Conservation (phyloP, 176 grass and related monocot species). For the Typha latifolia region DNA sequence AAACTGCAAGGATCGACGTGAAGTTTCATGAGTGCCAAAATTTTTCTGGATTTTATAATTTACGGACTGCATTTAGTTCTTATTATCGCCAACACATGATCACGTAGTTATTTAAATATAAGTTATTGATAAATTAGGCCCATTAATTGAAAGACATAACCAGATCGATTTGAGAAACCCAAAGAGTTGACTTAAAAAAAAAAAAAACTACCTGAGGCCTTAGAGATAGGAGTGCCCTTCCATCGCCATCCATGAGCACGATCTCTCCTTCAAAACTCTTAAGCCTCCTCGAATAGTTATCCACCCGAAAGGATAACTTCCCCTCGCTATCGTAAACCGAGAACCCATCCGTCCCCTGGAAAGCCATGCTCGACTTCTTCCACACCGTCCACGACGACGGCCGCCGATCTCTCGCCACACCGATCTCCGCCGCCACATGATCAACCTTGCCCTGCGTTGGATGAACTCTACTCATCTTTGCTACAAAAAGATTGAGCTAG, state of each 20-base stretch:
- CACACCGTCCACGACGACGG: conserved; percentile 73
- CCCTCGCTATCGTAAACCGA: conserved; percentile 65
- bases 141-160: too few species aligned
- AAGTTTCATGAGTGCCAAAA: too few species aligned
- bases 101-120: too few species aligned
- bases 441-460: conserved; percentile 22
- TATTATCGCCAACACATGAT: too few species aligned
- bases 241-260: conserved; percentile 67
- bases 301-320: conserved; percentile 59
- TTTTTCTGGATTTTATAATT: background rate
- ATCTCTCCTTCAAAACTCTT: conserved; percentile 64
- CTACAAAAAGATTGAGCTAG: background rate
- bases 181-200: too few species aligned
- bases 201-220: conserved; percentile 84
- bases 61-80: background rate
- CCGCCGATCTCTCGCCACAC: background rate
- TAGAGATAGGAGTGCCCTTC: conserved; percentile 41
- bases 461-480: conserved; percentile 46
- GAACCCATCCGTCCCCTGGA: conserved; percentile 93
- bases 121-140: background rate
- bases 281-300: conserved; percentile 61
- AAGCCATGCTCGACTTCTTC: conserved; percentile 93
- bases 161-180: too few species aligned
- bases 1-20: conserved; percentile 27
- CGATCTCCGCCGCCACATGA: background rate